A percentile compares a stretch with the other conserved stretches of the same genome.
Evolutionary conservation across 2,329 filamentous ascomycete genomes (phyloP).

Genomic region (Cordyceps cicadae): DNA sequence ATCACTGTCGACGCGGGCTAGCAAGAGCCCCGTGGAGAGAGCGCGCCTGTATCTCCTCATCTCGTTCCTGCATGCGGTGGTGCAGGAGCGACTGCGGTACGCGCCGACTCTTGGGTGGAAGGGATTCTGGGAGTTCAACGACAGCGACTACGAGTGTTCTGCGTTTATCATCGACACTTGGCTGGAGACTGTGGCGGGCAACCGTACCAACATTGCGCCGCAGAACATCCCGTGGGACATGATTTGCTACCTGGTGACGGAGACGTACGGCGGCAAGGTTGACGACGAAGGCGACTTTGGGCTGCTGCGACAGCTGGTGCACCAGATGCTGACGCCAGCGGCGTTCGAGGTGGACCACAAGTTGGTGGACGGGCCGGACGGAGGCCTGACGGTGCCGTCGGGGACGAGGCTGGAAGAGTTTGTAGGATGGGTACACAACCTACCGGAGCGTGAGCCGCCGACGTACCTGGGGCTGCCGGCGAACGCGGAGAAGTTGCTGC

Average conservation of each 20-base stretch:
- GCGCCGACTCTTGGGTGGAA: constrained; percentile 94
- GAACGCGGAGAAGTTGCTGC: constrained; percentile 90
- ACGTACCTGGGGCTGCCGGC: constrained; percentile 89
- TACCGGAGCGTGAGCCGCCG: constrained; percentile 92
- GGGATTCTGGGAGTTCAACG: constrained; percentile 99
- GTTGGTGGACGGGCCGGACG: constrained; percentile 61
- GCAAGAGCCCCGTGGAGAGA: constrained; percentile 82
- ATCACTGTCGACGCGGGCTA: constrained; percentile 65
- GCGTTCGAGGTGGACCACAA: constrained; percentile 92
- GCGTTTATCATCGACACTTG: constrained; percentile 93
- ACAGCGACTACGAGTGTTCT: constrained; percentile 97
- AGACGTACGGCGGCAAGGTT: constrained; percentile 97
- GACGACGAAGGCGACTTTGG: constrained; percentile 81
- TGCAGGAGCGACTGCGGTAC: constrained; percentile 90
- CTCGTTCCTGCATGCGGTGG: constrained; percentile 89
- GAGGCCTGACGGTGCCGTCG: constrained; percentile 64
- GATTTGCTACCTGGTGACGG: constrained; percentile 79
- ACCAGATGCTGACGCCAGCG: constrained; percentile 69
- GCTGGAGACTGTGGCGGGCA: constrained; percentile 75
- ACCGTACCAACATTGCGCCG: constrained; percentile 85
- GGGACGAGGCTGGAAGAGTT: constrained; percentile 82
- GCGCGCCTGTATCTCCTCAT: constrained; percentile 82
- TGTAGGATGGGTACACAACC: constrained; percentile 77
- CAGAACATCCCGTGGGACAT: constrained; percentile 95
- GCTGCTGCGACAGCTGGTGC: constrained; percentile 64